These are phyloP conservation scores for Phaffia australis DNA, from an alignment of 768 basidiomycete species.

Conservation along the genomic window DNA sequence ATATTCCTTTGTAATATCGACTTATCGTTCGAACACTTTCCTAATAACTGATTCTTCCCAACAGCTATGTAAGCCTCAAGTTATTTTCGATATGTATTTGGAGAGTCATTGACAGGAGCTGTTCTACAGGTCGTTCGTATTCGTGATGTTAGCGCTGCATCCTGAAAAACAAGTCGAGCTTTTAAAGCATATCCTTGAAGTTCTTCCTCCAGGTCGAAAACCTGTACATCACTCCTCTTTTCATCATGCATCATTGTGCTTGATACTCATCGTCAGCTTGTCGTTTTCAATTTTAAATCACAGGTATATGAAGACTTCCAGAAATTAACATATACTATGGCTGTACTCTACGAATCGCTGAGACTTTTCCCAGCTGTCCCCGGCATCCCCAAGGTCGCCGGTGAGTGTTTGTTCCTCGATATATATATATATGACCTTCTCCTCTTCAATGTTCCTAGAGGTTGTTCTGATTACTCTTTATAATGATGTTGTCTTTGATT, in stretches of 20 bases:
- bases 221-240: not conserved
- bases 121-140: constrained; percentile 1
- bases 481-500: no score
- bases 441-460: no score
- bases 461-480: no score
- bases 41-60: no score
- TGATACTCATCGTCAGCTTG: no score
- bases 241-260: not conserved
- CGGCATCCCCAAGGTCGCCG: constrained; percentile 13
- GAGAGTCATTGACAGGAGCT: no score
- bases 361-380: constrained; percentile 16
- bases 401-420: not conserved
- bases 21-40: no score
- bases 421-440: not conserved
- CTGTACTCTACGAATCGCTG: constrained; percentile 9
- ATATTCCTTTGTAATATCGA: no score
- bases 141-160: constrained; percentile 16
- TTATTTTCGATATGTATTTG: no score
- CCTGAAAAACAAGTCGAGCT: constrained; percentile 14
- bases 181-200: constrained; percentile 1
- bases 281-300: not conserved
- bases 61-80: no score
- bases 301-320: constrained; percentile 23
- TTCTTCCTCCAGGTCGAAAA: constrained; percentile 3
- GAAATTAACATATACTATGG: constrained; percentile 1